Evolutionary conservation across 148 eudicot species (phyloP), one percentile per base, ranked within the genome.

Genomic region (Nepenthes mirabilis): DNA sequence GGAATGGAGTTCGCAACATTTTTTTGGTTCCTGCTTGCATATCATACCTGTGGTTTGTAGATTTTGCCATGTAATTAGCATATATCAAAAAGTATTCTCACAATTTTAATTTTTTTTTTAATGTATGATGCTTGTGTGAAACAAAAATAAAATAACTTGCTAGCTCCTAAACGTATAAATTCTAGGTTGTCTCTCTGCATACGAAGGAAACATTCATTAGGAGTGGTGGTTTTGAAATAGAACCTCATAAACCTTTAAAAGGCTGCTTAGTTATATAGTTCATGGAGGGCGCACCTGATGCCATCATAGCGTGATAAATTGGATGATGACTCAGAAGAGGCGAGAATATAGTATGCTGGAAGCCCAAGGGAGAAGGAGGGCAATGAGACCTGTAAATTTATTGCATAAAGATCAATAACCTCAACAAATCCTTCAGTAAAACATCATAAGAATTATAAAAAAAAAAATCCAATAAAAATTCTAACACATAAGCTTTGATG

Each of bases 271-370:
- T 4, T 34, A 37, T 55, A 34, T 8, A 13, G 64, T 57, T 23
- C 23, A 23, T 23, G 23, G 23, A 23, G 23, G 47, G 57, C 71
- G 73, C 59, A 93, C 98, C 98, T 84, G 62, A 89, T 73, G 67
- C 95, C 86, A 76, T 94, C 99, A 79, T 89, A 94, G 63, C 99
- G 89, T 37, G 99, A 75, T 75, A 94, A 78, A 63, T 94, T 94
- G 50, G 99, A 94, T 52, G 99, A 94, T 43, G 99, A 84, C 62
- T 94, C 99, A 12, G 95, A 94, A 32, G 91, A 84, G 68, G 99
- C 99, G 74, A 94, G 89, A 50, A 89, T 82, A 68, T 86, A 94
- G 67, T 94, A 94, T 43, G 99, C 99, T 49, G 99, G 99, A 70
- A 94, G 81, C 64, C 99, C 99, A 57, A 82, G 84, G 65, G 99